These are phyloP conservation scores for Shiraia bambusicola DNA, from an alignment of 2,329 filamentous ascomycete species.

Conservation along the genomic window DNA sequence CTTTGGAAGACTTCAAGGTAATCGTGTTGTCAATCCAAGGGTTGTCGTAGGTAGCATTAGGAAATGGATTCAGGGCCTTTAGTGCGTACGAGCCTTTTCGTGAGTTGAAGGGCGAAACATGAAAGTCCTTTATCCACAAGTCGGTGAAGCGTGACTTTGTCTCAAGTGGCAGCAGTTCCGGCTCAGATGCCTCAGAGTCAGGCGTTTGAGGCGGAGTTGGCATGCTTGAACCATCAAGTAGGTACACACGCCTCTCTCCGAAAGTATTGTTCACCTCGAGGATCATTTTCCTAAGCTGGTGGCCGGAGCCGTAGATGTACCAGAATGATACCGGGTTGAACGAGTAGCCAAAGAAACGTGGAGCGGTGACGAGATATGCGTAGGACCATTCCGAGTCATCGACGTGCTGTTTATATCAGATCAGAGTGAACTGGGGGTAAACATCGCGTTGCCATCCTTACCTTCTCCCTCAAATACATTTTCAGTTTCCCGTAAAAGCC, in stretches of 20 bases:
- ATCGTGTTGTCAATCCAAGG: constrained; percentile 60
- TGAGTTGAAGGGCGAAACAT: constrained; percentile 73
- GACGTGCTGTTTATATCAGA: constrained; percentile 51
- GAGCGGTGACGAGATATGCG: constrained; percentile 71
- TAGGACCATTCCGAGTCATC: constrained; percentile 62
- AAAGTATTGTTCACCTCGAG: constrained; percentile 78
- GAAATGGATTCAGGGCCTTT: constrained; percentile 50
- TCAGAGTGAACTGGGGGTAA: neutral
- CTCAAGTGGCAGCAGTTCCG: constrained; percentile 1
- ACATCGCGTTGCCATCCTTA: constrained; percentile 29
- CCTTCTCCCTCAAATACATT: constrained; percentile 58
- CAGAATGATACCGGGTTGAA: constrained; percentile 80
- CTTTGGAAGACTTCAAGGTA: constrained; percentile 61
- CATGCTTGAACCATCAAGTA: constrained; percentile 49
- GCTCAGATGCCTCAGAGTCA: constrained; percentile 8
- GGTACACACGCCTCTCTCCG: constrained; percentile 68
- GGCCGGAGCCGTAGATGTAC: constrained; percentile 68
- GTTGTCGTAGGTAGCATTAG: constrained; percentile 28
- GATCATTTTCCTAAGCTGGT: constrained; percentile 64
- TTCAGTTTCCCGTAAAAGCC: constrained; percentile 66
- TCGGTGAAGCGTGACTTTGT: constrained; percentile 48
- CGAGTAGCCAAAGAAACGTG: constrained; percentile 67
- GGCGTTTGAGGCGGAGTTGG: constrained; percentile 30
- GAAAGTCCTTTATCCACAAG: constrained; percentile 70
- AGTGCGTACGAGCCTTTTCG: constrained; percentile 52